phyloP scores from a whole-genome alignment of 371 early-diverging fungal species.

The Cladochytrium tenue region DNA sequence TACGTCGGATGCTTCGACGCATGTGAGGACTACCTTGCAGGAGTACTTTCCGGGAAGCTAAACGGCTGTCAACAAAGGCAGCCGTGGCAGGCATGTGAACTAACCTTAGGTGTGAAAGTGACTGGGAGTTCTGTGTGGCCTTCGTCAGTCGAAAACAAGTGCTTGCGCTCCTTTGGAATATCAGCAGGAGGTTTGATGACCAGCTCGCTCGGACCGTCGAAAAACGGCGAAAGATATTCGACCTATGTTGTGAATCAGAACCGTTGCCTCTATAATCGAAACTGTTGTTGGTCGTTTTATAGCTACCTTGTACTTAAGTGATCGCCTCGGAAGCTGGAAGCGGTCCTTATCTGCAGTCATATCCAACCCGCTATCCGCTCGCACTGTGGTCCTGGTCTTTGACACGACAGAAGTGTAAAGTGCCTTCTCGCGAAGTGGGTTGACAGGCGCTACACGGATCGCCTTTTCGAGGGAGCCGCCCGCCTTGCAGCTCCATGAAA shows the following conservation, averaged over 20 bases:
- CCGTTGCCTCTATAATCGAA: not conserved
- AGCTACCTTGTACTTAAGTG: conserved; percentile 37
- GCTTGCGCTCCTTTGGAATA: conserved; percentile 28
- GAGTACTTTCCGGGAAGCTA: conserved; percentile 48
- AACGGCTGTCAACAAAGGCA: not conserved
- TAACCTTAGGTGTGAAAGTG: conserved; percentile 38
- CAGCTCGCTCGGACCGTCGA: conserved; percentile 44
- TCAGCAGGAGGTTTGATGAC: conserved; percentile 28
- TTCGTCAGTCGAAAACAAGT: conserved; percentile 27
- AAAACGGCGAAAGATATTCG: conserved; percentile 45
- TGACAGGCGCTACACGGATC: conserved; percentile 36
- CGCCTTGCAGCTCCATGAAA: conserved; percentile 46
- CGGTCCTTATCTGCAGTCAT: conserved; percentile 18
- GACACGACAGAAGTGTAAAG: conserved; percentile 19
- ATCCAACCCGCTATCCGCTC: not conserved
- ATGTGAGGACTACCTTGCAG: conserved; percentile 39
- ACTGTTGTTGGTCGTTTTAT: not conserved
- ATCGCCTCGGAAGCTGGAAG: conserved; percentile 32
- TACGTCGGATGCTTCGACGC: conserved; percentile 40
- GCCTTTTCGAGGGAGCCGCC: conserved; percentile 37
- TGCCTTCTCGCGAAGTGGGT: conserved; percentile 43
- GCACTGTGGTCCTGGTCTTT: not conserved
- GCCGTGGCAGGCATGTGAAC: not conserved
- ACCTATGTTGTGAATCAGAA: conserved; percentile 22
- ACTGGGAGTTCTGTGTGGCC: conserved; percentile 43